Conservation (phyloP, 192 early-diverging fungal genomes). For the Coemansia guatemalensis region DNA sequence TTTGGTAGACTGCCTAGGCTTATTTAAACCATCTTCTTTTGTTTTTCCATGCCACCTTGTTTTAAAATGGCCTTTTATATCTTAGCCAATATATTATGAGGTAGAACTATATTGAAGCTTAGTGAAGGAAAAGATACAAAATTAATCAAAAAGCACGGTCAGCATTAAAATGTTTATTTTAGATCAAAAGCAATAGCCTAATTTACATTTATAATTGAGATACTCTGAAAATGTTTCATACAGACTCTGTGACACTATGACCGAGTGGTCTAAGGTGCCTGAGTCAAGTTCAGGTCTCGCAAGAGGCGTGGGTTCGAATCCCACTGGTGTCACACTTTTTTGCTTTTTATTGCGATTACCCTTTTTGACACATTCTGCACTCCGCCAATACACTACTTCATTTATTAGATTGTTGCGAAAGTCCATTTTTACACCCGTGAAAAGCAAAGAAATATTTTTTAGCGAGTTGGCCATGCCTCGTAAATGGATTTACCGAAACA, state of each 20-base stretch:
- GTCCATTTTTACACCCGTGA: too few relatives aligned
- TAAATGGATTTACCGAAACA: too few relatives aligned
- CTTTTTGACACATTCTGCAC: too few relatives aligned
- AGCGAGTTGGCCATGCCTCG: too few relatives aligned
- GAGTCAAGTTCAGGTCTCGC: neutral
- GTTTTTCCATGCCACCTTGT: neutral
- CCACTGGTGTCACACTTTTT: conserved; percentile 1
- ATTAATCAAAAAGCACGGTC: neutral
- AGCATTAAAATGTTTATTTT: neutral
- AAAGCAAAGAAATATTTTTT: too few relatives aligned
- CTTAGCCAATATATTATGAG: neutral
- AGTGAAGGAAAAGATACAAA: neutral
- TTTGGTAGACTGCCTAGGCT: neutral
- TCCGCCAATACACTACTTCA: too few relatives aligned
- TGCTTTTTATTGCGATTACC: neutral
- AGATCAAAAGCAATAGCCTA: too few relatives aligned
- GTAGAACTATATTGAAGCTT: neutral
- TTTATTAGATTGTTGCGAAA: too few relatives aligned
- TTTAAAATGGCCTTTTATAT: neutral
- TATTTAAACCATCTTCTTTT: neutral
- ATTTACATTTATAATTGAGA: too few relatives aligned
- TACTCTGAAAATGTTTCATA: neutral
- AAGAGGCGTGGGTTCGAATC: conserved; percentile 1
- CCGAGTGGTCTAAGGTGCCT: neutral
- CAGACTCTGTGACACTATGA: neutral